These are phyloP conservation scores for Ophidiomyces ophidiicola DNA, from an alignment of 2,329 filamentous ascomycete genomes.

Conservation along the genomic window DNA sequence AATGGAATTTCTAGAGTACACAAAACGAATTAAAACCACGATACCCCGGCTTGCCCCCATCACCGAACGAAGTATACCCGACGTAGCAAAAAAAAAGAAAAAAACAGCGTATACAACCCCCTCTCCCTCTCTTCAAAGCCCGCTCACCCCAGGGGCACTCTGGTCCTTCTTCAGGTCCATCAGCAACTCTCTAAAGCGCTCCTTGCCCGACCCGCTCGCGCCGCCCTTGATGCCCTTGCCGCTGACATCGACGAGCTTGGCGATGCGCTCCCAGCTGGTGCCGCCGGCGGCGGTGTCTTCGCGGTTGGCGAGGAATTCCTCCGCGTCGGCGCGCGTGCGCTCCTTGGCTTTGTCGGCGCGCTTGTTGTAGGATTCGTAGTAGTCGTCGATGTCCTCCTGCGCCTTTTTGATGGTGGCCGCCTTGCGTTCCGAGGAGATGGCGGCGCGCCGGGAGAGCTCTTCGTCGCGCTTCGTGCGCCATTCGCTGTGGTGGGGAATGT, in stretches of 20 bases:
- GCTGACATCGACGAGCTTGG: constrained; percentile 92
- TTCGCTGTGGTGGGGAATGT: constrained; percentile 39
- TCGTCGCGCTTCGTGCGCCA: constrained; percentile 87
- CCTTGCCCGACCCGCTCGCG: constrained; percentile 82
- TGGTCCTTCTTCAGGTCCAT: constrained; percentile 84
- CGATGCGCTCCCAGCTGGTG: constrained; percentile 96
- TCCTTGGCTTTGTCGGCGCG: constrained; percentile 90
- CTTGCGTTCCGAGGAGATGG: constrained; percentile 72
- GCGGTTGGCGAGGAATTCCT: constrained; percentile 75
- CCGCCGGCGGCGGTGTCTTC: constrained; percentile 91
- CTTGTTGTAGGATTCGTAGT: constrained; percentile 98
- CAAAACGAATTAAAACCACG: too few species aligned
- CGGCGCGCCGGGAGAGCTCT: constrained; percentile 68
- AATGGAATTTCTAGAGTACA: too few species aligned
- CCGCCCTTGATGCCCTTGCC: constrained; percentile 83
- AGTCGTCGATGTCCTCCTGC: constrained; percentile 91
- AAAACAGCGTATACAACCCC: background rate
- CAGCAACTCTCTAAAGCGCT: constrained; percentile 85
- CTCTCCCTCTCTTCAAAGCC: constrained; percentile 26
- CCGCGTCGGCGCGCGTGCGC: constrained; percentile 81
- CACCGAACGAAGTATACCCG: background rate
- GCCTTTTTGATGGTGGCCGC: constrained; percentile 77
- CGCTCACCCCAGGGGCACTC: constrained; percentile 54
- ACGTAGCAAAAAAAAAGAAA: background rate
- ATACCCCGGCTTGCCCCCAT: background rate